These are phyloP conservation scores for Penicillium malachiteum DNA, from an alignment of 495 filamentous ascomycete species.

Conservation along the genomic window DNA sequence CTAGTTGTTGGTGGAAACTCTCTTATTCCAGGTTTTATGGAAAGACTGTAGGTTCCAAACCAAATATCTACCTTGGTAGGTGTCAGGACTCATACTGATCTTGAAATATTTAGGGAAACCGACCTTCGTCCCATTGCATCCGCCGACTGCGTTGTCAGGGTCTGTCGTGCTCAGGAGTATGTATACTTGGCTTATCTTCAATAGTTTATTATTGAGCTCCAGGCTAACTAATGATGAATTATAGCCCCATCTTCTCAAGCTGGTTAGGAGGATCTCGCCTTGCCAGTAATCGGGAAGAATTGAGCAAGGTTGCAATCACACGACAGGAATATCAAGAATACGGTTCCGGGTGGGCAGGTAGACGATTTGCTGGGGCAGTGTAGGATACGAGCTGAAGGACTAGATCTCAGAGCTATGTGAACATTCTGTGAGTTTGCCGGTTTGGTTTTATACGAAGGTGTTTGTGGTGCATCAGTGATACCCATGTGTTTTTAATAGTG, in stretches of 20 bases:
- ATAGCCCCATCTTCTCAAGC: conserved; percentile 70
- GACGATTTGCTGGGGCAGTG: conserved; percentile 60
- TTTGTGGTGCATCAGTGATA: conserved; percentile 22
- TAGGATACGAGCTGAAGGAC: conserved; percentile 9
- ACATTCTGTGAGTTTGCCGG: conserved; percentile 13
- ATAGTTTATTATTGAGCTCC: too few species aligned
- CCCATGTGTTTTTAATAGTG: conserved; percentile 21
- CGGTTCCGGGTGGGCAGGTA: conserved; percentile 73
- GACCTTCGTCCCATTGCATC: conserved; percentile 76
- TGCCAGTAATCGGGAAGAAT: conserved; percentile 61
- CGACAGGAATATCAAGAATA: conserved; percentile 88
- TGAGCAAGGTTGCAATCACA: conserved; percentile 68
- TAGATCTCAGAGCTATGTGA: background rate
- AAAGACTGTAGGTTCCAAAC: conserved; percentile 59
- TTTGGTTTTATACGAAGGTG: conserved; percentile 5
- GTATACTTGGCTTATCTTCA: conserved; percentile 12
- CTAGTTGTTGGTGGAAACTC: conserved; percentile 86
- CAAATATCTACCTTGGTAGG: background rate
- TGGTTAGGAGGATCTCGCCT: conserved; percentile 83
- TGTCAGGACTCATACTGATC: background rate
- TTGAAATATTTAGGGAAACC: conserved; percentile 45
- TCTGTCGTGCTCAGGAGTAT: conserved; percentile 65
- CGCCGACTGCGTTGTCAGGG: conserved; percentile 71
- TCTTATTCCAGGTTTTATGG: conserved; percentile 75
- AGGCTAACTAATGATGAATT: background rate